Conservation (phyloP, 148 eudicot species). For the Persicaria maculosa region DNA sequence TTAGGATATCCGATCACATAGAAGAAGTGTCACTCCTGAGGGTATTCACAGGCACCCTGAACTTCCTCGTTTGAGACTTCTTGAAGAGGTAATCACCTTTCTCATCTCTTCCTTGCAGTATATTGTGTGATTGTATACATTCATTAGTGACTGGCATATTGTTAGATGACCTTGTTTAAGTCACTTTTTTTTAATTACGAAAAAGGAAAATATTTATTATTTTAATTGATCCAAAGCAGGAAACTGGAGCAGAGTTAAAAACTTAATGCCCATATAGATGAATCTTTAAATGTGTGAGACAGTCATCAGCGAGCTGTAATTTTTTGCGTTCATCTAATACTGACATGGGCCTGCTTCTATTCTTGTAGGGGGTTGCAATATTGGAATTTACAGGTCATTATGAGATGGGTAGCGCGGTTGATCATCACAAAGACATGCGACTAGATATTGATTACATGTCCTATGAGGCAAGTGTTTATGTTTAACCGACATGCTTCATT, state of each 20-base stretch:
- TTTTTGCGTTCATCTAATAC: background rate
- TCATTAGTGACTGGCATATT: background rate
- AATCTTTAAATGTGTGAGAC: background rate
- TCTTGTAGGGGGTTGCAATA: slow-evolving; percentile 69
- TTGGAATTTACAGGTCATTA: slow-evolving; percentile 56
- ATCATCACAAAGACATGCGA: slow-evolving; percentile 88
- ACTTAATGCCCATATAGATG: too few relatives aligned
- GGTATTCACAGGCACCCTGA: slow-evolving; percentile 47
- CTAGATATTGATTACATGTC: slow-evolving; percentile 96
- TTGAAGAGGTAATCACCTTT: slow-evolving; percentile 55
- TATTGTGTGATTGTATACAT: background rate
- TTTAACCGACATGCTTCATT: background rate
- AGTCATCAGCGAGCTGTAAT: background rate
- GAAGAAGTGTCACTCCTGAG: slow-evolving; percentile 45
- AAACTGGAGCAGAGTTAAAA: too few relatives aligned
- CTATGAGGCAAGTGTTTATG: slow-evolving; percentile 59
- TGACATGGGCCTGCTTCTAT: background rate
- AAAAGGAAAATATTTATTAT: too few relatives aligned
- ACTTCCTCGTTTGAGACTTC: slow-evolving; percentile 64
- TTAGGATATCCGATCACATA: slow-evolving; percentile 56
- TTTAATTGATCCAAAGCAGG: too few relatives aligned
- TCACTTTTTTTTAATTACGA: background rate
- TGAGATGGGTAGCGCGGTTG: slow-evolving; percentile 51
- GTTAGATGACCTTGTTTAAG: background rate
- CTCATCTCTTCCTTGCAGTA: background rate